Evolutionary conservation across 2,329 filamentous ascomycete species (phyloP).

Genomic region (Madurella fahalii): DNA sequence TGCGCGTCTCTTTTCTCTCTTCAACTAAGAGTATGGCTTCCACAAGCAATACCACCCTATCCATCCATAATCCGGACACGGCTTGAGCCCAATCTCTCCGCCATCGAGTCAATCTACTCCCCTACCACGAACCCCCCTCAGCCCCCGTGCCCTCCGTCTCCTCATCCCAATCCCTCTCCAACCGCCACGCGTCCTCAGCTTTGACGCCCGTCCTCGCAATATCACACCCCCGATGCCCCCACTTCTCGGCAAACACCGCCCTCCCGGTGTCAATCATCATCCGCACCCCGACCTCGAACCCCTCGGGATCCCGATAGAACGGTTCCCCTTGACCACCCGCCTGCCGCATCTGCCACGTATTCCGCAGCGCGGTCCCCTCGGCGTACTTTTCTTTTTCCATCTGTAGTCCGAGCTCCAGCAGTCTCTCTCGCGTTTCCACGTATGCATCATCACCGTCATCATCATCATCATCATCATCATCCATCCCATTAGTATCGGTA

Average conservation of each 20-base stretch:
- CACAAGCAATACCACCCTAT: background rate
- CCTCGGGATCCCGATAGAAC: conserved; percentile 23
- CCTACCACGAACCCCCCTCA: conserved; percentile 1
- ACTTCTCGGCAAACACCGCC: conserved; percentile 36
- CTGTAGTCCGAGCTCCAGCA: conserved; percentile 28
- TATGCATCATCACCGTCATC: conserved; percentile 30
- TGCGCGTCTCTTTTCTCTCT: background rate
- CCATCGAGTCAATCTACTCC: background rate
- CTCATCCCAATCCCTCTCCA: conserved; percentile 22
- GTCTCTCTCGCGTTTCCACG: conserved; percentile 34
- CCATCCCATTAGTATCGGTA: conserved; percentile 18
- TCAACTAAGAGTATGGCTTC: background rate
- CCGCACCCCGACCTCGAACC: conserved; percentile 21
- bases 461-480: conserved; percentile 20
- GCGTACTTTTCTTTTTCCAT: conserved; percentile 25
- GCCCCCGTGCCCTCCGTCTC: conserved; percentile 16
- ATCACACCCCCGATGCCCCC: conserved; percentile 41
- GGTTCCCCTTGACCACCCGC: conserved; percentile 23
- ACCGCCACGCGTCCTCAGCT: conserved; percentile 21
- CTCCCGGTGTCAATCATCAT: conserved; percentile 23
- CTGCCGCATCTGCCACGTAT: conserved; percentile 24
- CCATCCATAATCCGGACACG: no score
- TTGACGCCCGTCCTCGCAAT: conserved; percentile 20
- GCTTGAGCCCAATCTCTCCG: no score
- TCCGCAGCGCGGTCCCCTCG: conserved; percentile 17